Base-by-base conservation (phyloP, 2,329 filamentous ascomycete species). In the Anisogramma anomala region DNA sequence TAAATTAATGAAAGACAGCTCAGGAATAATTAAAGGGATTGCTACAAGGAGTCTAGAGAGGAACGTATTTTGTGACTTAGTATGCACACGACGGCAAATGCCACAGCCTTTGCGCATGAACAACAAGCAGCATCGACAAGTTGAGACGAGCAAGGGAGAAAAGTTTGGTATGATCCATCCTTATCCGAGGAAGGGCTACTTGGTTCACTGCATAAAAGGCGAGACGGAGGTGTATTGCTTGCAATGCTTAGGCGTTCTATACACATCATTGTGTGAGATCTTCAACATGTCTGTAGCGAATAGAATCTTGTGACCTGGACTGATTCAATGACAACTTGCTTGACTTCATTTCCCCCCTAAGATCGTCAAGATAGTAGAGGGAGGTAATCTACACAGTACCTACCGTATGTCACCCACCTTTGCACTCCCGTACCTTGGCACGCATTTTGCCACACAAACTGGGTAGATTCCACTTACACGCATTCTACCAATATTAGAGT, bases 1-100 rank as follows among this genome's bases (percentile, higher is more conserved):
- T 89, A 86, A 67, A 56, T n/a, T 17, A 13, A n/a, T 18, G 9
- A n/a, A 19, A 20, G 14, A 19, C 14, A 33, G 22, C 8, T 9
- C 11, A 9, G 26, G 22, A 20, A 33, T 20, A 39, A 15, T 39
- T 36, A 39, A 32, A 42, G 17, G n/a, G 31, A 14, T 4, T 18
- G 20, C 23, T 20, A 30, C 31, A 23, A n/a, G 23, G 28, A 19
- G 4, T 13, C 25, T 9, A 27, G 14, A 28, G 11, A n/a, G 27
- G 8, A 15, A n/a, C 27, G 27, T n/a, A 15, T 14, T 14, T 3
- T 6, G 4, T n/a, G 8, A 30, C 5, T 30, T 15, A 10, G 25
- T 27, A 14, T 14, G 7, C 13, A n/a, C 13, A n/a, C 13, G 14
- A 8, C 14, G 7, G 23, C 9, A 36, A 9, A 6, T 17, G 36